Evolutionary conservation across 1,284 basidiomycete species (phyloP).

Genomic region (Mycena sp.): DNA sequence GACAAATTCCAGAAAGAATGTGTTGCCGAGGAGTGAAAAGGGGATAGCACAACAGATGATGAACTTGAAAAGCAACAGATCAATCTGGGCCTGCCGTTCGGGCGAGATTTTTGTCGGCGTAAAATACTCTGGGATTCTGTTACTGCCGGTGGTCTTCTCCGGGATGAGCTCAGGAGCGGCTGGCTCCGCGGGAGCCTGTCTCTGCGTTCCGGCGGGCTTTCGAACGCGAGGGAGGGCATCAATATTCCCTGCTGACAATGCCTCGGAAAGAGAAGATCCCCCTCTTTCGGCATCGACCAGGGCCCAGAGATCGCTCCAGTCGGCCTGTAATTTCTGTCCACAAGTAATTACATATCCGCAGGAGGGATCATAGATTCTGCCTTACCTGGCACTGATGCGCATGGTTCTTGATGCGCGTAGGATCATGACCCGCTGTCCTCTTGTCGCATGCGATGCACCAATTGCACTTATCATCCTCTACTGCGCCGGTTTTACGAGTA

Average conservation of each 20-base stretch:
- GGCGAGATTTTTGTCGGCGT: neutral
- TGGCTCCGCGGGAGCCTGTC: neutral
- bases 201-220: neutral
- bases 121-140: neutral
- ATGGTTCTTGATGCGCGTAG: slow-evolving; percentile 1
- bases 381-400: neutral
- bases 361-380: neutral
- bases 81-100: slow-evolving; percentile 16
- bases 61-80: slow-evolving; percentile 19
- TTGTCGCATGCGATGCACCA: slow-evolving; percentile 8
- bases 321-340: neutral
- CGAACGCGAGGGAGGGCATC: neutral
- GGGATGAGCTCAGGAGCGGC: too few relatives aligned
- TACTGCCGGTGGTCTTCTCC: neutral
- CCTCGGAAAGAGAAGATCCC: neutral
- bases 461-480: neutral
- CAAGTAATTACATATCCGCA: too few relatives aligned
- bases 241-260: neutral
- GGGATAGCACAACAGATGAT: slow-evolving; percentile 29
- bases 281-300: neutral
- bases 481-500: neutral
- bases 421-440: neutral
- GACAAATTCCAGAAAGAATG: slow-evolving; percentile 15
- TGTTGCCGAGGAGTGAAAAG: slow-evolving; percentile 15
- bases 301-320: neutral